Percentiles rank a stretch among this genome's conserved stretches.
These are phyloP conservation scores for Aurinia saxatilis DNA, from an alignment of 345 rosid genomes.

Conservation along the genomic window DNA sequence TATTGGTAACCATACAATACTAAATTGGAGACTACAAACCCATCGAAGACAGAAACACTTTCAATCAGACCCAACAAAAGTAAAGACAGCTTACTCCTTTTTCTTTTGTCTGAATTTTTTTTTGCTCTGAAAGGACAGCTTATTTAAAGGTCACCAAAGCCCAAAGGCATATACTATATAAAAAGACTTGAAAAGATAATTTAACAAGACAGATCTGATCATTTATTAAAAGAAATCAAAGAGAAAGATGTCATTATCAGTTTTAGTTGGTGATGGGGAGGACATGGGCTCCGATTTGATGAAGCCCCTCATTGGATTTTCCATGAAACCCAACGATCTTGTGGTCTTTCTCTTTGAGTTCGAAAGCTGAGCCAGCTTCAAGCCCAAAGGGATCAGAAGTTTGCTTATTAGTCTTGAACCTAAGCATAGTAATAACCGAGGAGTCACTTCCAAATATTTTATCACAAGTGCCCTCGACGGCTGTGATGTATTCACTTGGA, in stretches of 20 bases:
- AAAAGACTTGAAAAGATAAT: background rate
- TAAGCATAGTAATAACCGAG: conserved; percentile 3
- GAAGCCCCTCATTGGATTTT: background rate
- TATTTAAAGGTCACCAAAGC: too few species aligned
- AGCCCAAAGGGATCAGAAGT: conserved; percentile 15
- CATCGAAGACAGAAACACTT: background rate
- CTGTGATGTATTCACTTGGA: conserved; percentile 18
- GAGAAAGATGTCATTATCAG: background rate
- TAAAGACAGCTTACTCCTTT: background rate
- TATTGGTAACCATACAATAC: too few species aligned
- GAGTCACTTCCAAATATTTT: background rate
- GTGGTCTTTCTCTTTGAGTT: background rate
- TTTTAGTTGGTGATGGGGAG: conserved; percentile 11
- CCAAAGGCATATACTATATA: too few species aligned
- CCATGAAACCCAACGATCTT: conserved; percentile 30
- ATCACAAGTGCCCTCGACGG: background rate
- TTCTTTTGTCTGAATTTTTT: too few species aligned
- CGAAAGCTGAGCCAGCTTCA: conserved; percentile 1
- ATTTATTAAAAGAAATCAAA: background rate
- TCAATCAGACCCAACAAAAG: background rate
- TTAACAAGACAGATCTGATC: background rate
- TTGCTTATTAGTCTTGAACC: conserved; percentile 6
- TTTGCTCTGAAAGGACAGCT: too few species aligned
- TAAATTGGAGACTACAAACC: background rate
- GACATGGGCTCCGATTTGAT: conserved; percentile 16